Evolutionary conservation across 2,329 filamentous ascomycete species (phyloP), one percentile per base, ranked within the genome.

Genomic region (Juglanconis sp.): DNA sequence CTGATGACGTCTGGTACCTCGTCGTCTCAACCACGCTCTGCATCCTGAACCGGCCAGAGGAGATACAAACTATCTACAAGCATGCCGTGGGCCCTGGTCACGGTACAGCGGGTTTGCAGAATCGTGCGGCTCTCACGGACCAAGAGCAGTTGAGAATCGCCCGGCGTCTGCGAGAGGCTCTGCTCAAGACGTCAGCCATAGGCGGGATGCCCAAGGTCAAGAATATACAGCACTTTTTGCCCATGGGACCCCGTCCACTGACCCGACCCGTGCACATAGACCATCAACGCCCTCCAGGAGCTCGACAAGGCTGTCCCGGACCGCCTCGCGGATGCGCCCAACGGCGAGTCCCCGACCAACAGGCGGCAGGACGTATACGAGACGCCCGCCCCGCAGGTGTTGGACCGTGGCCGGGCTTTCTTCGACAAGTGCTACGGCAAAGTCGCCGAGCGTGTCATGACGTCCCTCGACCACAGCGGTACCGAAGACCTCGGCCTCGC

Each of bases 381-480:
- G 44, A 68, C 71, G 8, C 70, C 75, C 0, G 53, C 69, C 1
- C 62, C 69, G 1, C 60, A 72, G 15, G 70, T 81, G 17, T 67
- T 82, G 11, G 63, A 72, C 17, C 76, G 79, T 11, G 81, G 81
- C 3, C 73, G 75, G 54, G 60, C 32, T 17, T 81, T 81, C 69
- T 84, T 82, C 65, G 72, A 80, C 57, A 71, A 67, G 30, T 67
- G 81, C 31, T 83, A 83, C 66, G 80, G 79, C 64, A 81, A 80
- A 62, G 72, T 83, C n/a, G 71, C 77, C 7, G 70, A 69, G 61
- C 71, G 77, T 10, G 74, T 82, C 55, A 80, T 80, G 76, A 69
- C 73, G 0, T 76, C 79, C 56, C 77, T 83, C 75, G 76, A 80
- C 64, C 69, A 69, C 46, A 79, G 73, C 8, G 80, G 80, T 9